A percentile compares a stretch with the other conserved stretches of the same genome.
These are phyloP conservation scores for Hibiscus tridactylites DNA, from an alignment of 345 rosid genomes.

Conservation along the genomic window DNA sequence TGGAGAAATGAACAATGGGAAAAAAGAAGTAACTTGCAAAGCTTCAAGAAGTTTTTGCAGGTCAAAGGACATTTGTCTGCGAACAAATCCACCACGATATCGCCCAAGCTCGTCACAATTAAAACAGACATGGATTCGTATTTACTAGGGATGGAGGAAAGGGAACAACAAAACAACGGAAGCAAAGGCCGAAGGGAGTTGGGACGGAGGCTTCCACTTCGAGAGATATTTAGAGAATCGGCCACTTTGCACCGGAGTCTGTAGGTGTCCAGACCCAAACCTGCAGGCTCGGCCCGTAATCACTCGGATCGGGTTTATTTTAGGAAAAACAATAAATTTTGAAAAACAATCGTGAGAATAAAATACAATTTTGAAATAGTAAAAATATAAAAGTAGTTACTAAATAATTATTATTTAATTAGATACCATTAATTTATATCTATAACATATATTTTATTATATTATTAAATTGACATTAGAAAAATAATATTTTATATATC, in stretches of 20 bases:
- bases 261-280: neutral
- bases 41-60: constrained; percentile 88
- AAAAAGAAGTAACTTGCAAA: constrained; percentile 56
- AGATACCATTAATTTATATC: no score
- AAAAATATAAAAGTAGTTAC: no score
- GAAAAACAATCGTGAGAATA: no score
- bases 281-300: neutral
- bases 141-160: neutral
- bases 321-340: no score
- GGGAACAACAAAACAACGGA: no score
- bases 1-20: neutral
- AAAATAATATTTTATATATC: no score
- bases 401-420: no score
- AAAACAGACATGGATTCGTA: constrained; percentile 56
- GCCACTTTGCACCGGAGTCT: neutral
- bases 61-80: constrained; percentile 69
- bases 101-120: constrained; percentile 76
- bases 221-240: neutral
- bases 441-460: no score
- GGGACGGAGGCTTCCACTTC: no score
- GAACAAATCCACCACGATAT: constrained; percentile 62
- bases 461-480: no score
- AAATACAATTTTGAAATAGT: no score
- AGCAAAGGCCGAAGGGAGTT: no score
- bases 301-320: neutral